These are phyloP conservation scores for Albugo laibachii DNA, from an alignment of 352 stramenopile species.

Conservation along the genomic window DNA sequence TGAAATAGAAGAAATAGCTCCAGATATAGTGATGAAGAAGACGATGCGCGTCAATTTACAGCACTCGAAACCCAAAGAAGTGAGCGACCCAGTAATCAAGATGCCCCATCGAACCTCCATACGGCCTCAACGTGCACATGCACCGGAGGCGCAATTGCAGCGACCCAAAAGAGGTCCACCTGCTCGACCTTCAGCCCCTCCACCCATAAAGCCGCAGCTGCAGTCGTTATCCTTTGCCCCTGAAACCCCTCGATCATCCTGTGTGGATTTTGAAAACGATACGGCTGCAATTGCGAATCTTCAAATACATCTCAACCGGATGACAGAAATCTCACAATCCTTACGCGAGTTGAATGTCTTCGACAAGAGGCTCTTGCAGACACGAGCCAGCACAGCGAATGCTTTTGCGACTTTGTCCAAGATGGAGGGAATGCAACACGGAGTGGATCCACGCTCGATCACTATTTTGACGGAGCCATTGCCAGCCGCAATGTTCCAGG, in stretches of 20 bases:
- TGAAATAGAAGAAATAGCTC: not conserved
- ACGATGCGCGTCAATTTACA: slow-evolving; percentile 8
- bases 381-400: slow-evolving; percentile 16
- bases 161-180: not conserved
- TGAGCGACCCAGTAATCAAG: too few relatives aligned
- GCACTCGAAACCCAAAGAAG: slow-evolving; percentile 9
- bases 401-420: slow-evolving; percentile 7
- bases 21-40: slow-evolving; percentile 12
- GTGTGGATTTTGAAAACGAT: not conserved
- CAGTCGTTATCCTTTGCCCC: too few relatives aligned
- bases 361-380: slow-evolving; percentile 18
- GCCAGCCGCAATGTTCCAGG: too few relatives aligned
- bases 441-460: slow-evolving; percentile 1
- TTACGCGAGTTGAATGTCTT: slow-evolving; percentile 26
- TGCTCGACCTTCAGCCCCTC: too few relatives aligned
- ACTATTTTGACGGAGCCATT: too few relatives aligned
- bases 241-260: not conserved
- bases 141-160: slow-evolving; percentile 4
- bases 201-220: too few relatives aligned
- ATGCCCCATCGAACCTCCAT: not conserved
- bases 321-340: slow-evolving; percentile 49
- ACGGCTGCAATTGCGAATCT: slow-evolving; percentile 32
- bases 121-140: slow-evolving; percentile 1
- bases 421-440: slow-evolving; percentile 8
- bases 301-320: slow-evolving; percentile 50